Percentiles rank a stretch among this genome's conserved stretches.
phyloP scores from a whole-genome alignment of 2,329 filamentous ascomycete genomes.

The Pyricularia sp. region DNA sequence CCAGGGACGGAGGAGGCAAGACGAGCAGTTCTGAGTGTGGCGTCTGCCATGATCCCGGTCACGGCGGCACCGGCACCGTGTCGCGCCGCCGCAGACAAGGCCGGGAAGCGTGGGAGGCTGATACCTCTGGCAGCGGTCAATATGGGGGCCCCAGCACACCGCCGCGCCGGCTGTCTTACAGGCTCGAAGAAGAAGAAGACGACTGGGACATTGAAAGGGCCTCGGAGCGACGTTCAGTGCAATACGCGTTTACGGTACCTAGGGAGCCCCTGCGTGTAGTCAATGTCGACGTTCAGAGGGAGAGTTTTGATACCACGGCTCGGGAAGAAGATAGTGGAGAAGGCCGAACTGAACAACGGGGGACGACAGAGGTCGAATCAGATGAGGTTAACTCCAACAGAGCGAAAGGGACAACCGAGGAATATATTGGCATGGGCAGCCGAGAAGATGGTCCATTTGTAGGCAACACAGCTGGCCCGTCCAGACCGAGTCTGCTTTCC shows the following conservation, averaged over 20 bases:
- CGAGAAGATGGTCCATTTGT: not conserved
- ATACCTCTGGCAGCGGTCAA: constrained; percentile 7
- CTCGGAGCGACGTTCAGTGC: constrained; percentile 61
- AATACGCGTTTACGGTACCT: constrained; percentile 90
- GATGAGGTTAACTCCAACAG: not conserved
- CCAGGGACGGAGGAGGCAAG: constrained; percentile 9
- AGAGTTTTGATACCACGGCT: constrained; percentile 11
- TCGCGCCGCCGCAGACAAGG: constrained; percentile 43
- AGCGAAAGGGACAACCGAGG: not conserved
- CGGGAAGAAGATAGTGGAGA: constrained; percentile 3
- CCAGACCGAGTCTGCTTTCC: not conserved
- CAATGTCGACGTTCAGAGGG: constrained; percentile 54
- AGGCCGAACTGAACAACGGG: not conserved
- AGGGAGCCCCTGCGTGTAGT: constrained; percentile 82
- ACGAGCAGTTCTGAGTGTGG: constrained; percentile 21
- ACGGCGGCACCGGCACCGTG: constrained; percentile 28
- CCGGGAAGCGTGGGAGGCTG: constrained; percentile 41
- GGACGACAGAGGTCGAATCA: not conserved
- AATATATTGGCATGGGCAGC: not conserved
- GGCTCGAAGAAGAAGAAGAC: constrained; percentile 19
- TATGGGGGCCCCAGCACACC: constrained; percentile 14
- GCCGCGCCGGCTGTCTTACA: not conserved
- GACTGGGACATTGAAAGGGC: constrained; percentile 69
- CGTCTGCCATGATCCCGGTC: constrained; percentile 27
- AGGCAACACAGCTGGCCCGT: not conserved